Conservation (phyloP, 2,329 filamentous ascomycete species). For the Arachnomyces sp. region DNA sequence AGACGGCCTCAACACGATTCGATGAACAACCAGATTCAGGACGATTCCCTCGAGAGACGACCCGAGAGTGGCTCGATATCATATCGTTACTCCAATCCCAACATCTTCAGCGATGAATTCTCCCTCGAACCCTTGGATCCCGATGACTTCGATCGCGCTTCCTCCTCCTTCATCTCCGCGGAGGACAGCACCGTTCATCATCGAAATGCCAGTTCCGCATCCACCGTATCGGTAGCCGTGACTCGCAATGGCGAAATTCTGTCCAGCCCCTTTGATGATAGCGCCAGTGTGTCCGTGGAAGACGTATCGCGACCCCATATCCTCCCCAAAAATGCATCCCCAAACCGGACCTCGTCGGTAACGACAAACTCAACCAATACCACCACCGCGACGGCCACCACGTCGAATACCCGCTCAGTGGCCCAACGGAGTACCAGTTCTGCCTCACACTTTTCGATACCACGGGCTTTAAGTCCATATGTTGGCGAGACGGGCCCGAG, state of each 20-base stretch:
- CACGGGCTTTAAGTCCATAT: constrained; percentile 54
- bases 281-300: constrained; percentile 25
- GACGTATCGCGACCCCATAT: constrained; percentile 25
- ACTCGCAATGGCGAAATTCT: constrained; percentile 12
- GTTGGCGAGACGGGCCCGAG: constrained; percentile 64
- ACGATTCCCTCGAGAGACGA: constrained; percentile 16
- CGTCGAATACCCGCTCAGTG: constrained; percentile 20
- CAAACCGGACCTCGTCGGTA: constrained; percentile 25
- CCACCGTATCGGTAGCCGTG: constrained; percentile 17
- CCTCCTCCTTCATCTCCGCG: constrained; percentile 24
- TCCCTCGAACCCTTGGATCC: constrained; percentile 35
- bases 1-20: constrained; percentile 25
- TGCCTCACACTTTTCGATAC: constrained; percentile 38
- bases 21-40: constrained; percentile 21
- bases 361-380: constrained; percentile 19
- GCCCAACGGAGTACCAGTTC: constrained; percentile 35
- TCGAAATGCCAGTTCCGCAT: constrained; percentile 17
- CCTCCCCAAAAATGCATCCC: constrained; percentile 27
- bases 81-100: constrained; percentile 26
- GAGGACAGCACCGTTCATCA: constrained; percentile 24
- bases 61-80: constrained; percentile 1
- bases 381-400: constrained; percentile 6
- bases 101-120: constrained; percentile 43
- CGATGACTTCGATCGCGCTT: constrained; percentile 24
- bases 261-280: constrained; percentile 28